Evolutionary conservation across 2,329 filamentous ascomycete genomes (phyloP).

Genomic region (Alternaria sp.): DNA sequence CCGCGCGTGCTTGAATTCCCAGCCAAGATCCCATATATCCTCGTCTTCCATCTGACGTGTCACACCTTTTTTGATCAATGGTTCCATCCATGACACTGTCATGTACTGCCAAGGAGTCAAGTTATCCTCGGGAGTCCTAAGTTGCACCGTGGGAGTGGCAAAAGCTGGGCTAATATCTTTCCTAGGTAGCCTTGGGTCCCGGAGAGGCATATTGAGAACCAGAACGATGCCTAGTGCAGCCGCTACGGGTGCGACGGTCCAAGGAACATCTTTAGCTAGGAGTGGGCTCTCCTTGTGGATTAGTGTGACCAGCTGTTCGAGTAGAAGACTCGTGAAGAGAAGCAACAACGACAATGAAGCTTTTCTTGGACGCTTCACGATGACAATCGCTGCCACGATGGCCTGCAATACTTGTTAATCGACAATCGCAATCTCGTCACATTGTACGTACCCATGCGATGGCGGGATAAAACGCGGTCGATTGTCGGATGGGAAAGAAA

Average conservation of each 20-base stretch:
- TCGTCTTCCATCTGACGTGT: slow-evolving; percentile 72
- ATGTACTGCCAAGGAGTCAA: slow-evolving; percentile 83
- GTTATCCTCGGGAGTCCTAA: slow-evolving; percentile 82
- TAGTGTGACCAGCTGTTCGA: slow-evolving; percentile 45
- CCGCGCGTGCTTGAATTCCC: slow-evolving; percentile 79
- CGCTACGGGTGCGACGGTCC: slow-evolving; percentile 46
- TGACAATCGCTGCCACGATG: slow-evolving; percentile 43
- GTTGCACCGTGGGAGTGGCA: slow-evolving; percentile 59
- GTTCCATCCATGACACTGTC: slow-evolving; percentile 81
- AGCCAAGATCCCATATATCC: slow-evolving; percentile 81
- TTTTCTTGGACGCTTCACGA: slow-evolving; percentile 49
- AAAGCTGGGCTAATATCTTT: slow-evolving; percentile 67
- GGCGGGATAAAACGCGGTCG: slow-evolving; percentile 33
- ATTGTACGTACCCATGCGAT: slow-evolving; percentile 41
- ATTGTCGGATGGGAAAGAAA: slow-evolving; percentile 25
- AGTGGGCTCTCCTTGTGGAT: slow-evolving; percentile 25
- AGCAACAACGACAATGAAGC: slow-evolving; percentile 51
- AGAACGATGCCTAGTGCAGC: slow-evolving; percentile 58
- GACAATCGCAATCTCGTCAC: neutral
- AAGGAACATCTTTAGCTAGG: slow-evolving; percentile 42
- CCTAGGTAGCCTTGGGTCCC: slow-evolving; percentile 62
- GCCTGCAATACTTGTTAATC: slow-evolving; percentile 40
- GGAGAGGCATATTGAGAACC: slow-evolving; percentile 73
- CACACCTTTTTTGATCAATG: slow-evolving; percentile 71
- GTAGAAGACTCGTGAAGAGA: slow-evolving; percentile 42